Conservation (phyloP, 2,329 filamentous ascomycete genomes). For the Ceratocystis huliohia region DNA sequence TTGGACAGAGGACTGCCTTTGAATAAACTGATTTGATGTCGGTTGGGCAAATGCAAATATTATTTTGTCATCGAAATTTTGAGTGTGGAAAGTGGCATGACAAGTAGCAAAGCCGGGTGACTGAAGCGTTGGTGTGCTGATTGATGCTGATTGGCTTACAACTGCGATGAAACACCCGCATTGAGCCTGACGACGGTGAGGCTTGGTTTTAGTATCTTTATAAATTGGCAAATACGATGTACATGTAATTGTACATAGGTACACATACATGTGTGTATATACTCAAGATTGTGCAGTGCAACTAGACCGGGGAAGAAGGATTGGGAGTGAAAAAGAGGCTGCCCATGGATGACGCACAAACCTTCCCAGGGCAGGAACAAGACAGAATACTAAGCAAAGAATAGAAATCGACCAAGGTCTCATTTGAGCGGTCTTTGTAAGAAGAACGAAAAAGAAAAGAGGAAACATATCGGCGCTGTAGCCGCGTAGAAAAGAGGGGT, state of each 20-base stretch:
- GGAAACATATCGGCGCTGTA: background rate
- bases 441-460: background rate
- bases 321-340: background rate
- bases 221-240: background rate
- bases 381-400: no score
- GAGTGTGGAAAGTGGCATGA: background rate
- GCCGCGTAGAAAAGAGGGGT: background rate
- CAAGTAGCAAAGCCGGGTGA: background rate
- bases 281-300: background rate
- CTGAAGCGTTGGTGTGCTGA: background rate
- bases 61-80: background rate
- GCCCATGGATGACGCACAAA: no score
- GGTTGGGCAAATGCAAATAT: background rate
- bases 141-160: background rate
- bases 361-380: no score
- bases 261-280: background rate
- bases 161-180: background rate
- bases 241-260: constrained; percentile 2
- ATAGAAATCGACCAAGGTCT: background rate
- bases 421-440: background rate
- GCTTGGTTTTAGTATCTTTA: background rate
- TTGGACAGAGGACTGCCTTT: no score
- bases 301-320: background rate
- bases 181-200: background rate
- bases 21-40: background rate